Conservation (phyloP, 345 rosid genomes). For the Chamaenerion angustifolium region DNA sequence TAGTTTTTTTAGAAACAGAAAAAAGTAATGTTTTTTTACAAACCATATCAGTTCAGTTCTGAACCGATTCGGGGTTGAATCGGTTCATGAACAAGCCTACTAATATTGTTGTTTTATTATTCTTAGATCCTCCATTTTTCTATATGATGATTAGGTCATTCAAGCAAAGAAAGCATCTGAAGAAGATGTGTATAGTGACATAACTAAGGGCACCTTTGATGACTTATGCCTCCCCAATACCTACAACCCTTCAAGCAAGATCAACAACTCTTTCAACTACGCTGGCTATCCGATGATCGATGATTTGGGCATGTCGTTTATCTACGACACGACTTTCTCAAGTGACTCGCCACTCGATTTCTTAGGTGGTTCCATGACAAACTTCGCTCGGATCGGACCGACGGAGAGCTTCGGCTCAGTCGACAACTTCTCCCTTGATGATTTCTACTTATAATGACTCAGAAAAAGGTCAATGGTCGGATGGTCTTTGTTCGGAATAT, state of each 20-base stretch:
- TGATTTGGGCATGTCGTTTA: constrained; percentile 41
- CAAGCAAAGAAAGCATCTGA: constrained; percentile 78
- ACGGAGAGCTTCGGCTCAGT: constrained; percentile 63
- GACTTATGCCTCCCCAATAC: constrained; percentile 36
- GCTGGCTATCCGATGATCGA: constrained; percentile 29
- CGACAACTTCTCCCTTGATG: constrained; percentile 67
- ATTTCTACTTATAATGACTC: constrained; percentile 28
- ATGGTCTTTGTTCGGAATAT: no score
- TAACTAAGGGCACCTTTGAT: constrained; percentile 28
- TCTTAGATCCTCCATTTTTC: no score
- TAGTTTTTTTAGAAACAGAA: no score
- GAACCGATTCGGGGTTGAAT: no score
- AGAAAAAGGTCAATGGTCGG: no score
- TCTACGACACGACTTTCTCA: constrained; percentile 71
- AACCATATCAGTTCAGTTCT: no score
- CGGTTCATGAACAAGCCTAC: no score
- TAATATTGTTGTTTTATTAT: no score
- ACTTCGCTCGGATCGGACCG: constrained; percentile 36
- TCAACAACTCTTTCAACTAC: constrained; percentile 19
- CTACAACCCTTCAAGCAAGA: constrained; percentile 19
- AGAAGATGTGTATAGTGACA: constrained; percentile 41
- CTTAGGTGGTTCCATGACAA: constrained; percentile 57
- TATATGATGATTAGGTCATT: constrained; percentile 68
- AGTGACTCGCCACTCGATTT: constrained; percentile 75
- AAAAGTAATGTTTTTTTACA: no score